Base-by-base conservation (phyloP, 164 flowering plant genomes). In the Macadamia tetraphylla region DNA sequence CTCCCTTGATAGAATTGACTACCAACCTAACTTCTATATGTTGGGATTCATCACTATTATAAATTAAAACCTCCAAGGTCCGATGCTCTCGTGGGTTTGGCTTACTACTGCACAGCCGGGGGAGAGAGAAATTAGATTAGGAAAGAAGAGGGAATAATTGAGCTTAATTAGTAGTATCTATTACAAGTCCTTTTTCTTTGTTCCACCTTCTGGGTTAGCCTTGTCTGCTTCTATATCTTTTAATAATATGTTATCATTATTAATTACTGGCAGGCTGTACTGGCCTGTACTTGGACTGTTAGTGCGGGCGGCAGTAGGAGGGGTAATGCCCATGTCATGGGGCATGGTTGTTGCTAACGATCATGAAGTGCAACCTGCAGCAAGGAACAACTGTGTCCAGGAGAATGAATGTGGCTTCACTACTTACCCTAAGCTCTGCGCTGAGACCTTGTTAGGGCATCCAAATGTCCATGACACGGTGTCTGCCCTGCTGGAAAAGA, bases 341-440 rank as follows among this genome's bases (percentile, higher is more conserved):
- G 18, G 57, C 57, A 10, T 53, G 57, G 57, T 2, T 17, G 18
- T 17, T 13, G 63, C 40, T 35, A 5, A 2, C 5, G 40, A 35
- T 35, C 3, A 35, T 35, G 3, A 35, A 2, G 0, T 2, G 40
- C 40, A 35, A 35, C 3, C 40, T 35, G 40, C 51, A 46, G 7
- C 8, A 8, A 8, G 6, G 8, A 11, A 35, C 40, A 46, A 46
- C 51, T 46, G 7, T 11, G 13, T 13, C 58, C 46, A 43, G 51
- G 48, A 66, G 30, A 63, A 61, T 23, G 31, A 75, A 67, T 82
- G 87, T 70, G 53, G 72, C 63, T 73, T 74, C 3, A 74, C 88
- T 17, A 73, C 67, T 42, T 82, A 78, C 64, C 84, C 86, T 23
- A 18, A 11, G 23, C 75, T 80, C 1, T 83, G 86, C 60, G 72